A percentile compares a stretch with the other conserved stretches of the same genome.
These are phyloP conservation scores for Neurospora sp. DNA, from an alignment of 495 filamentous ascomycete genomes.

Conservation along the genomic window DNA sequence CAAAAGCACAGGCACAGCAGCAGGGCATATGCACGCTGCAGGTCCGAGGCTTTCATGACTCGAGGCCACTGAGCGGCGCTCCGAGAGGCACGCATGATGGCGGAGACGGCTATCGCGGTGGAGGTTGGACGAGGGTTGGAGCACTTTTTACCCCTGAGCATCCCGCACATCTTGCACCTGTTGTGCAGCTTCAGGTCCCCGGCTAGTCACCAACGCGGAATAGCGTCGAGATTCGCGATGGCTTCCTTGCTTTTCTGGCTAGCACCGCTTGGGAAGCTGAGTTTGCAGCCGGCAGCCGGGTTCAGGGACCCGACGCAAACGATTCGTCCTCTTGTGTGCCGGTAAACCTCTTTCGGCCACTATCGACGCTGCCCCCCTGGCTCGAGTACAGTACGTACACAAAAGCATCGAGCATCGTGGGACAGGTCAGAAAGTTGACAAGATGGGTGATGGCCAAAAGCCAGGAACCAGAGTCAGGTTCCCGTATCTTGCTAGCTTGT, in stretches of 20 bases:
- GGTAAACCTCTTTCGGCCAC: neutral
- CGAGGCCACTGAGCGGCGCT: neutral
- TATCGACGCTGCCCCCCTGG: neutral
- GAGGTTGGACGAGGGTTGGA: neutral
- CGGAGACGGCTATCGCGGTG: neutral
- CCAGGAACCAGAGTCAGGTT: neutral
- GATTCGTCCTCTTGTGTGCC: neutral
- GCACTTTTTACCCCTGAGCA: neutral
- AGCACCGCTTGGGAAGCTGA: neutral
- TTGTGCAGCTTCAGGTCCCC: neutral
- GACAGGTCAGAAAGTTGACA: neutral
- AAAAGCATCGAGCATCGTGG: neutral
- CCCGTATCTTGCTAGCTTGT: neutral
- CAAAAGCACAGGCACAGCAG: neutral
- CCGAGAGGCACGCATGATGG: neutral
- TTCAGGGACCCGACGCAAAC: neutral
- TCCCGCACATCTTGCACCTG: neutral
- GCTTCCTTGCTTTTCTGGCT: neutral
- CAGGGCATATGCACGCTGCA: neutral
- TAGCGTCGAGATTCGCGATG: neutral
- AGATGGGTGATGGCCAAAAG: neutral
- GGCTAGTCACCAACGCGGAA: neutral
- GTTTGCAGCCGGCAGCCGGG: neutral
- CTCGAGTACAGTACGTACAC: neutral
- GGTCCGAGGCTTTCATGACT: neutral